A percentile compares a stretch with the other conserved stretches of the same genome.
These are phyloP conservation scores for Euphorbia lathyris DNA, from an alignment of 345 rosid genomes.

Conservation along the genomic window DNA sequence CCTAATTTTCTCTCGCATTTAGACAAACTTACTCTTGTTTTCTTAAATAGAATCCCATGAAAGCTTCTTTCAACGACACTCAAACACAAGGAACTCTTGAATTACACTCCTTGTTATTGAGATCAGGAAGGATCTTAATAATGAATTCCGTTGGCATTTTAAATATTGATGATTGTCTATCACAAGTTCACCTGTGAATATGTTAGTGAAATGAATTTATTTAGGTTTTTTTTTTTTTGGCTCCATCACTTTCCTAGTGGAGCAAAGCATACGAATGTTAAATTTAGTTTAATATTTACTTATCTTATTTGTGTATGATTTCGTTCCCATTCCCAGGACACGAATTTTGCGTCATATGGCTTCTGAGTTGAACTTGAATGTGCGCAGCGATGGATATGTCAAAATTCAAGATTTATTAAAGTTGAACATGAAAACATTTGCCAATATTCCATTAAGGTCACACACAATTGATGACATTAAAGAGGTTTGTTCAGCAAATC, in stretches of 20 bases:
- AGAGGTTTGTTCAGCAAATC: constrained; percentile 47
- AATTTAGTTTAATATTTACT: neutral
- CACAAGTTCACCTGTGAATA: neutral
- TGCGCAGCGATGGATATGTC: constrained; percentile 78
- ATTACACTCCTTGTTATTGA: neutral
- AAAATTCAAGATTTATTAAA: constrained; percentile 67
- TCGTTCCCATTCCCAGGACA: constrained; percentile 44
- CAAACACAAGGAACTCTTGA: neutral
- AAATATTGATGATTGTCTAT: neutral
- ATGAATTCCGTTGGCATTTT: too few species aligned
- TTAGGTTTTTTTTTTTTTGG: too few species aligned
- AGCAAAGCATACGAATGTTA: neutral
- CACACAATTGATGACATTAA: constrained; percentile 71
- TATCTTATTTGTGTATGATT: neutral
- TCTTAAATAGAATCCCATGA: neutral
- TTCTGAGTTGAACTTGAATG: constrained; percentile 61
- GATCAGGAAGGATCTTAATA: neutral
- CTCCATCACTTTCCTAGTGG: too few species aligned
- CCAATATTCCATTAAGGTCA: constrained; percentile 56
- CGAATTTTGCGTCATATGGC: constrained; percentile 77
- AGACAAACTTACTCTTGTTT: neutral
- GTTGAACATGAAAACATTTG: constrained; percentile 67
- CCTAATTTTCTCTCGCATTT: neutral
- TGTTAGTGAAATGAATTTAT: neutral
- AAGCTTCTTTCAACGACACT: too few species aligned